Percentiles rank a stretch among this genome's conserved stretches.
Evolutionary conservation across 23 red algal genomes (phyloP).

Genomic region (Gracilariopsis chorda): DNA sequence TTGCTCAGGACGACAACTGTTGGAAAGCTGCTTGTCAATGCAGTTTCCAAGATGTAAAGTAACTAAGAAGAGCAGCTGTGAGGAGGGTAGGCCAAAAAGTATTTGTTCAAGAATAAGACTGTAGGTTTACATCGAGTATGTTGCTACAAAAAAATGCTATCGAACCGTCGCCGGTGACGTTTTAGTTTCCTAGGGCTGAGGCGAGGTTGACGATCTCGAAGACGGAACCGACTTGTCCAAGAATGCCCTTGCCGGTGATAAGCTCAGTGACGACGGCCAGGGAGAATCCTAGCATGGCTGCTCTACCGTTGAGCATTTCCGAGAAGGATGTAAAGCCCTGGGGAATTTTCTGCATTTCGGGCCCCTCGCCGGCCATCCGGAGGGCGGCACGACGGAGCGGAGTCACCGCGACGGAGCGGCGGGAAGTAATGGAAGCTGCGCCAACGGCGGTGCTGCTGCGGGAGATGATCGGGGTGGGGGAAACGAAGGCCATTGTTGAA

Average conservation of each 20-base stretch:
- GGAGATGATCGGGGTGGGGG: conserved; percentile 23
- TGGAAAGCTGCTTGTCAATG: too few species aligned
- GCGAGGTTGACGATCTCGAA: conserved; percentile 46
- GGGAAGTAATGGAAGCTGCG: not conserved
- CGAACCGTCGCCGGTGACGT: not conserved
- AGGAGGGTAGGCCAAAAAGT: not conserved
- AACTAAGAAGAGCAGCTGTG: not conserved
- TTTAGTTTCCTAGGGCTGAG: conserved; percentile 37
- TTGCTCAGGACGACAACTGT: too few species aligned
- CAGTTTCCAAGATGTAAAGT: too few species aligned
- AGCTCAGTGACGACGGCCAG: conserved; percentile 63
- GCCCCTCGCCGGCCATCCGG: not conserved
- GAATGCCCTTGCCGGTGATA: conserved; percentile 54
- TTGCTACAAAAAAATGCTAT: too few species aligned
- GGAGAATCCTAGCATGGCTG: conserved; percentile 68
- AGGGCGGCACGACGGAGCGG: not conserved
- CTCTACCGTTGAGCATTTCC: conserved; percentile 72
- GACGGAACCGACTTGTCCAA: conserved; percentile 60
- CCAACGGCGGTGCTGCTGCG: not conserved
- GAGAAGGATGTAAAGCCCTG: conserved; percentile 77
- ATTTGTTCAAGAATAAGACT: not conserved
- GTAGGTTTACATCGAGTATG: too few species aligned
- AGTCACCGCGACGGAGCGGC: not conserved
- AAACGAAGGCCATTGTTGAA: conserved; percentile 9
- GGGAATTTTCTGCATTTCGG: conserved; percentile 22